A percentile compares a stretch with the other conserved stretches of the same genome.
Conservation (phyloP, 306 rosid genomes). For the Inga leiocalycina region DNA sequence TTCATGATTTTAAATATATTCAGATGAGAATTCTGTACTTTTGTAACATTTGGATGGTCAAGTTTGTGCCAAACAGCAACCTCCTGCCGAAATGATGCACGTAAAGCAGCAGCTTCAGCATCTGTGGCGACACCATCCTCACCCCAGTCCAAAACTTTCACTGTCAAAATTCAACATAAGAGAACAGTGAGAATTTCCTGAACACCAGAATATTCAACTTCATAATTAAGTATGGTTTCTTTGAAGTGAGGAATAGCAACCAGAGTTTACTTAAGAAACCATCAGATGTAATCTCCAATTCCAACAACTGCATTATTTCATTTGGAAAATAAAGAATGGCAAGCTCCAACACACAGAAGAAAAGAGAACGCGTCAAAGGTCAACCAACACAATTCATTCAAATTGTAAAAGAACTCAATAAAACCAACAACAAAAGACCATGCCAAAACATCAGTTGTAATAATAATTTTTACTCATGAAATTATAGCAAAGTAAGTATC, state of each 20-base stretch:
- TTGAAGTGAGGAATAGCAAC: background rate
- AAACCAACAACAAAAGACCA: background rate
- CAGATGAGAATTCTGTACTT: constrained; percentile 39
- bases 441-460: background rate
- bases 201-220: constrained; percentile 4
- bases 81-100: constrained; percentile 71
- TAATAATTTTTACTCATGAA: background rate
- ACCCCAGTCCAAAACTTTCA: constrained; percentile 82
- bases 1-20: background rate
- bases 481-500: background rate
- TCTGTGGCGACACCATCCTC: constrained; percentile 62
- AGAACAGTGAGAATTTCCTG: constrained; percentile 37
- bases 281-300: background rate
- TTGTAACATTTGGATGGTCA: constrained; percentile 72
- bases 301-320: background rate
- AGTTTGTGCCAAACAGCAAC: constrained; percentile 85
- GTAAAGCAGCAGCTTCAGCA: constrained; percentile 61
- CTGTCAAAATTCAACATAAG: constrained; percentile 39
- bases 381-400: background rate
- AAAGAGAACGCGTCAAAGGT: background rate
- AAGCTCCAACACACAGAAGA: background rate
- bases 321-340: background rate
- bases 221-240: background rate
- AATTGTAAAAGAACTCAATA: background rate
- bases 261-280: background rate